A percentile compares a stretch with the other conserved stretches of the same genome.
These are phyloP conservation scores for Paraphaeosphaeria sporulosa DNA, from an alignment of 2,329 filamentous ascomycete genomes.

Conservation along the genomic window DNA sequence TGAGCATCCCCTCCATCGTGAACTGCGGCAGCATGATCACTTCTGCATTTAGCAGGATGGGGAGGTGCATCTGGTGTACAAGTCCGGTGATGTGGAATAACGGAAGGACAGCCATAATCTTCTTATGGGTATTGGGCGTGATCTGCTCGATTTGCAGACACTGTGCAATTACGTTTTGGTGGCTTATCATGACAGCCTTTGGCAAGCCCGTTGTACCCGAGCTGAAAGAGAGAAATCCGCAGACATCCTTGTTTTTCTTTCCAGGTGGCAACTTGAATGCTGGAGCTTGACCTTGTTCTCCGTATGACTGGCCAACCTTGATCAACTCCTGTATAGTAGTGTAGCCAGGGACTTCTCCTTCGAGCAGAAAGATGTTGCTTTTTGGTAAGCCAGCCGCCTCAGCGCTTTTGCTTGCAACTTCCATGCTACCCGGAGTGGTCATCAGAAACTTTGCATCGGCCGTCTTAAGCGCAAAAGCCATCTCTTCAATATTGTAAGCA, in stretches of 20 bases:
- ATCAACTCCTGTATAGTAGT: slow-evolving; percentile 58
- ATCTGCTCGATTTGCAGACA: slow-evolving; percentile 62
- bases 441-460: slow-evolving; percentile 65
- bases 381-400: slow-evolving; percentile 61
- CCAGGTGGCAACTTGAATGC: slow-evolving; percentile 60
- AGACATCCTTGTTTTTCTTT: slow-evolving; percentile 65
- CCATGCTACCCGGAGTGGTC: slow-evolving; percentile 63
- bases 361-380: slow-evolving; percentile 64
- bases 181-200: slow-evolving; percentile 47
- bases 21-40: slow-evolving; percentile 71
- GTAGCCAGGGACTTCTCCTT: slow-evolving; percentile 61
- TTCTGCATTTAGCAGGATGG: slow-evolving; percentile 69
- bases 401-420: slow-evolving; percentile 63
- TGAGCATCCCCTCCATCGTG: slow-evolving; percentile 62
- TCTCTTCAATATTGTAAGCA: slow-evolving; percentile 72
- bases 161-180: slow-evolving; percentile 58
- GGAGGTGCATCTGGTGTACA: slow-evolving; percentile 64
- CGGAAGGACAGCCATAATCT: slow-evolving; percentile 44
- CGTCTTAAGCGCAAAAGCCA: slow-evolving; percentile 69
- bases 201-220: slow-evolving; percentile 49
- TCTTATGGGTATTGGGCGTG: slow-evolving; percentile 51
- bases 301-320: slow-evolving; percentile 52
- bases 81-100: slow-evolving; percentile 48
- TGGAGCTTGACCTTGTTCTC: slow-evolving; percentile 53
- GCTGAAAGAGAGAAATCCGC: slow-evolving; percentile 56